A percentile compares a stretch with the other conserved stretches of the same genome.
These are phyloP conservation scores for Mrakia blollopis DNA, from an alignment of 768 basidiomycete genomes.

Conservation along the genomic window DNA sequence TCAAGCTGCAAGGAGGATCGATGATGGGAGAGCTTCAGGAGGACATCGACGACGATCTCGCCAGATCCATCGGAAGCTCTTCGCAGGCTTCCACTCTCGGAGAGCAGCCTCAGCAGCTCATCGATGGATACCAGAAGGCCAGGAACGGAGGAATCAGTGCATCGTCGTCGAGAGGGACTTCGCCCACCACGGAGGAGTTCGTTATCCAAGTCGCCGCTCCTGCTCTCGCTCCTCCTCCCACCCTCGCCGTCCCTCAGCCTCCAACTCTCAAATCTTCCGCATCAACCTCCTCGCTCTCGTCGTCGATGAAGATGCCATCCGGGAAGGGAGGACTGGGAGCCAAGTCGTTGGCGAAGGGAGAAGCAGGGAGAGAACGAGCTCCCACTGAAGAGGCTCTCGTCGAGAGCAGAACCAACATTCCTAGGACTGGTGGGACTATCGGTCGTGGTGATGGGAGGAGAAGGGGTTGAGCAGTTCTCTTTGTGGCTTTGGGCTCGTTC, in stretches of 20 bases:
- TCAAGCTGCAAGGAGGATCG: neutral
- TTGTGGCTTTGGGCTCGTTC: neutral
- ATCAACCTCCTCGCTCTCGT: neutral
- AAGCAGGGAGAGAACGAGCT: neutral
- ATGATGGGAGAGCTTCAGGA: too few relatives aligned
- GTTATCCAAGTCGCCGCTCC: neutral
- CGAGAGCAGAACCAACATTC: constrained; percentile 10
- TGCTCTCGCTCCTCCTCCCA: neutral
- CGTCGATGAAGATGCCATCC: neutral
- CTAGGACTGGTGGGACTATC: neutral
- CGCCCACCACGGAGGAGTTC: neutral
- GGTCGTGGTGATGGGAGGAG: neutral
- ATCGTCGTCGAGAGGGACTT: constrained; percentile 6
- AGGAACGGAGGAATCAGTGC: neutral
- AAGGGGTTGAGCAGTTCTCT: neutral
- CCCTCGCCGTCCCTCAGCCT: neutral
- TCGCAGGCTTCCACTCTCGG: constrained; percentile 5
- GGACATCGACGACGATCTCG: constrained; percentile 3
- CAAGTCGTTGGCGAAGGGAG: constrained; percentile 1
- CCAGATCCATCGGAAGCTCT: neutral
- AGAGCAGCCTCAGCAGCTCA: neutral
- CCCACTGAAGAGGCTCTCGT: neutral
- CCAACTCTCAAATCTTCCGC: neutral
- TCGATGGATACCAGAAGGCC: neutral
- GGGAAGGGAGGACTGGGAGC: neutral